Evolutionary conservation across 768 basidiomycete species (phyloP), one percentile per base, ranked within the genome.

Genomic region (Termitomyces sp.): DNA sequence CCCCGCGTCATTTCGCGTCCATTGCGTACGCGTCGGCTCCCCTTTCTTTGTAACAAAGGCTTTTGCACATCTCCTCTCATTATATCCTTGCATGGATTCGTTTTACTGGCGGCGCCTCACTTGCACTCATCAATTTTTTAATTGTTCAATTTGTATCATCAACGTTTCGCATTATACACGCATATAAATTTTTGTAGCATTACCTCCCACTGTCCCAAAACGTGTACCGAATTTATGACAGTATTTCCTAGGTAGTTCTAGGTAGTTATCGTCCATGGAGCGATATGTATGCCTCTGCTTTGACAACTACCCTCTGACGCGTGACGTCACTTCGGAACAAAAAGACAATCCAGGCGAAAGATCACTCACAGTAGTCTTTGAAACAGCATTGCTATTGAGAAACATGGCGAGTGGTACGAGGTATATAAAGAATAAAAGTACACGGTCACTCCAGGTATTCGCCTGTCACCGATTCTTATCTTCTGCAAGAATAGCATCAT

Each of bases 401-500:
- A n/a, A 19, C 9, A 21, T n/a, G 5, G 21, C 30, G 25, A n/a
- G 2, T 41, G 34, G 21, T 34, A 43, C 47, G 25, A 56, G 52
- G 55, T 57, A 59, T 55, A 56, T 53, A 55, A 30, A 9, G n/a
- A 56, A 35, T 52, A 43, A 52, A 52, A 60, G 53, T 60, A 60
- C 57, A 60, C 47, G 37, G 25, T 54, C 10, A 16, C 16, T 23
- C 46, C 43, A 5, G 42, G 50, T 52, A 57, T 53, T 44, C 32
- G 32, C 0, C 16, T 28, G 54, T 64, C 70, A 78, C 49, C 77
- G 73, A 40, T 63, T 65, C 64, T 77, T 79, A 59, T 81, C 79
- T 60, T 82, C 80, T 34, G 79, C 75, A 12, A 82, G 73, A 60
- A 98, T 94, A 9, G 91, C 92, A 62, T 93, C 91, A 70, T 98